Base-by-base conservation (phyloP, 225 moss, liverwort and hornwort species). In the Neckera pumila region DNA sequence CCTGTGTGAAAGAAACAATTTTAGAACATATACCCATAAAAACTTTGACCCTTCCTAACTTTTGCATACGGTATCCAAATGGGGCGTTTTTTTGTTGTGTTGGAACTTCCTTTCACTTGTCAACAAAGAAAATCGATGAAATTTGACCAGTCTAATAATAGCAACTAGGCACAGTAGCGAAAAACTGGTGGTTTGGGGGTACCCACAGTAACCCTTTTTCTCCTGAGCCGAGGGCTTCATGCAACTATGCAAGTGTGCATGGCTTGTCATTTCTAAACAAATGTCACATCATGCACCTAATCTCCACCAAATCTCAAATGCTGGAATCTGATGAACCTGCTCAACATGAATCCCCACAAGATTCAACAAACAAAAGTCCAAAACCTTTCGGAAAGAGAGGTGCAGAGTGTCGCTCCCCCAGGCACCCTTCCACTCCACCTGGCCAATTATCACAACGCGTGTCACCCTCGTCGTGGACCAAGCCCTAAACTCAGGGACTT, bases 81-180 rank as follows among this genome's bases (percentile, higher is more conserved):
- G 31, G 2, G 2, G 8, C 2, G 0, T 62, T 62, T 8, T 31
- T 31, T 62, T 31, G 8, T 4, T 16, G 15, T 1, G 4, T 62
- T 31, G 16, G 8, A 62, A 31, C 31, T 15, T 62, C 62, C 31
- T 62, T 31, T 15, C 62, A 31, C 3, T 62, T 62, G 8, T 31
- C 4, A 15, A 62, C 8, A 4, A 62, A 8, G 31, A 62, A 15
- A 31, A 3, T 10, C 16, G 7, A 7, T 4, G 16, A 62, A 15
- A 62, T 62, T 31, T 7, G 30, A 62, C 30, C 8, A 30, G 2
- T 30, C 2, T 30, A 30, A 30, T 30, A 62, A 62, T 62, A 62
- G 15, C 30, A 30, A 62, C 62, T 30, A 15, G 30, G 15, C 31
- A 15, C 8, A 62, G 16, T 16, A 62, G 15, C 31, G 8, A 15